Evolutionary conservation across 208 protist species (phyloP).

Genomic region (Herpetomonas muscarum): DNA sequence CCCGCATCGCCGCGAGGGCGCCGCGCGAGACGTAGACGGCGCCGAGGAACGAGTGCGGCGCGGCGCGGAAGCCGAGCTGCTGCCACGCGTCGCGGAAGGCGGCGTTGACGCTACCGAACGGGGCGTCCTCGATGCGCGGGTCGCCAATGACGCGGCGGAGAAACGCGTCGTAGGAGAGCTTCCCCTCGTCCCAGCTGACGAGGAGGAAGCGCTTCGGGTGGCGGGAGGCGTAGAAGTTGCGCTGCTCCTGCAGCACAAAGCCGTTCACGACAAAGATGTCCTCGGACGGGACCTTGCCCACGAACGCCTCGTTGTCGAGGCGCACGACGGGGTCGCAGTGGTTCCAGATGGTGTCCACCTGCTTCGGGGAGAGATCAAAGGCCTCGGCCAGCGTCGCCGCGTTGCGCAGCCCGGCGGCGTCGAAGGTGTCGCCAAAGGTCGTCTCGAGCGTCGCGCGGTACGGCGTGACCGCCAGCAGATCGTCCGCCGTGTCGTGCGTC

Average conservation of each 20-base stretch:
- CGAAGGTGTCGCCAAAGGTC: conserved; percentile 18
- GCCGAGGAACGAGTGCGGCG: conserved; percentile 10
- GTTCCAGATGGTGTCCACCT: conserved; percentile 30
- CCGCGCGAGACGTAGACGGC: neutral
- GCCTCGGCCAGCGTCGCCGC: conserved; percentile 25
- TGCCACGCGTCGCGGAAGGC: conserved; percentile 33
- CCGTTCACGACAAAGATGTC: conserved; percentile 52
- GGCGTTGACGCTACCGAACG: conserved; percentile 35
- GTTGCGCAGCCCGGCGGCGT: conserved; percentile 20
- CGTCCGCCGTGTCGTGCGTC: conserved; percentile 20
- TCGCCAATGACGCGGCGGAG: conserved; percentile 47
- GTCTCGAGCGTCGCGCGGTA: conserved; percentile 5
- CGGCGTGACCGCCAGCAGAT: conserved; percentile 16
- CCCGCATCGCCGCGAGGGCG: neutral
- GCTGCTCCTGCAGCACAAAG: conserved; percentile 31
- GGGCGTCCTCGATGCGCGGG: conserved; percentile 31
- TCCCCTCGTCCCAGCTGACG: conserved; percentile 46
- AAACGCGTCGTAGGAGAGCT: conserved; percentile 52
- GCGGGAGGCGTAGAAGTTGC: conserved; percentile 31
- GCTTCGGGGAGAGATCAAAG: conserved; percentile 24
- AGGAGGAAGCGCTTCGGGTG: conserved; percentile 44
- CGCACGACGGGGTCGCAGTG: conserved; percentile 15
- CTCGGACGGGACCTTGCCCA: conserved; percentile 34
- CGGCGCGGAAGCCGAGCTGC: conserved; percentile 30
- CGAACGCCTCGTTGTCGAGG: conserved; percentile 27